A percentile compares a stretch with the other conserved stretches of the same genome.
These are phyloP conservation scores for Aspergillus haitiensis DNA, from an alignment of 495 filamentous ascomycete species.

Conservation along the genomic window DNA sequence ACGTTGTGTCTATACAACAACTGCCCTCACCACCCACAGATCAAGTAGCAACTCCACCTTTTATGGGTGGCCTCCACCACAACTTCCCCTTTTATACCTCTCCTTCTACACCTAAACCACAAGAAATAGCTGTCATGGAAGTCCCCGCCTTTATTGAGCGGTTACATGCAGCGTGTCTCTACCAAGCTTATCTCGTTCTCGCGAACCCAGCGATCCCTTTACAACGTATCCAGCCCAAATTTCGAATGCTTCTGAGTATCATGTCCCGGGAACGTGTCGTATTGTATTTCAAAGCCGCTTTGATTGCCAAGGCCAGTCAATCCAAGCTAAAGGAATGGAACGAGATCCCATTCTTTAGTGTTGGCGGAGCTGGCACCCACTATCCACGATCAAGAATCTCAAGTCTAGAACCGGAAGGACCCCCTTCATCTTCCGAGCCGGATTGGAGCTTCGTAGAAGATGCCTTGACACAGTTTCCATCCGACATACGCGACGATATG, in stretches of 20 bases:
- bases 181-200: constrained; percentile 59
- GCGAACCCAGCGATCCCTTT: constrained; percentile 50
- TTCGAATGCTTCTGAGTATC: constrained; percentile 64
- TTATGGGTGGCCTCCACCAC: neutral
- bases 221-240: constrained; percentile 55
- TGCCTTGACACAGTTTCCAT: constrained; percentile 26
- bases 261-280: constrained; percentile 52
- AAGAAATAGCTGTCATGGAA: constrained; percentile 54
- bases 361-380: constrained; percentile 68
- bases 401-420: constrained; percentile 27
- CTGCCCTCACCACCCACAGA: constrained; percentile 1
- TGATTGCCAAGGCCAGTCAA: constrained; percentile 24
- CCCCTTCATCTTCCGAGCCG: constrained; percentile 25
- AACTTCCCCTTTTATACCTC: constrained; percentile 2
- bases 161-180: constrained; percentile 62
- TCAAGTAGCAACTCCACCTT: neutral
- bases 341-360: constrained; percentile 59
- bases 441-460: constrained; percentile 32
- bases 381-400: constrained; percentile 39
- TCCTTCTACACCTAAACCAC: constrained; percentile 3
- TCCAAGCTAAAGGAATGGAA: constrained; percentile 53
- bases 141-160: constrained; percentile 56
- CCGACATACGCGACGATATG: constrained; percentile 41
- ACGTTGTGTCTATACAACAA: neutral
- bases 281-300: constrained; percentile 40